A percentile compares a stretch with the other conserved stretches of the same genome.
These are phyloP conservation scores for Plasmodium vinckei DNA, from an alignment of 169 alveolate genomes.

Conservation along the genomic window DNA sequence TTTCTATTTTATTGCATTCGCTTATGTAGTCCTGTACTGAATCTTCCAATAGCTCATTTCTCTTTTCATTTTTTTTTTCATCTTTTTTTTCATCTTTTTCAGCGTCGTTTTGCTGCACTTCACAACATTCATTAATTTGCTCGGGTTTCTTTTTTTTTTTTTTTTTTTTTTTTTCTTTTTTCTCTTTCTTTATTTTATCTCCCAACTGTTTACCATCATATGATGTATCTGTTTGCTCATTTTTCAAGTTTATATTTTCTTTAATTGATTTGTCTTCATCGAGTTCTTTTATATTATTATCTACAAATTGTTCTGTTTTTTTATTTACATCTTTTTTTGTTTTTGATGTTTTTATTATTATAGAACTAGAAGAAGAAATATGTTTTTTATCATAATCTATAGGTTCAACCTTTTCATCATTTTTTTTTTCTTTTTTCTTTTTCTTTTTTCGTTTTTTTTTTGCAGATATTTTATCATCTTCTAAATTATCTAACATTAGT, in stretches of 20 bases:
- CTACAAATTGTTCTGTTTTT: not conserved
- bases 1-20: too few relatives aligned
- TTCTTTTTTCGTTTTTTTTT: not conserved
- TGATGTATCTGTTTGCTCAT: not conserved
- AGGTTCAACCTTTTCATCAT: not conserved
- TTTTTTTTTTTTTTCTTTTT: not conserved
- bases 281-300: not conserved
- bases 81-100: not conserved
- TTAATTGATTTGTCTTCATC: not conserved
- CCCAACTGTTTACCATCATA: not conserved
- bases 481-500: not conserved
- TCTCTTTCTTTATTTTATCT: constrained; percentile 6
- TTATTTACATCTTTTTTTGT: not conserved
- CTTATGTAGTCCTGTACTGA: too few relatives aligned
- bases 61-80: not conserved
- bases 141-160: not conserved
- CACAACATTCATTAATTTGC: not conserved
- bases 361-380: not conserved
- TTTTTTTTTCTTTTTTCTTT: not conserved
- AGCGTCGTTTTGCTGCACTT: not conserved
- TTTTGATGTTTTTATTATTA: not conserved
- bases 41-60: not conserved
- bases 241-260: not conserved
- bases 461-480: not conserved
- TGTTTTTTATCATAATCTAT: not conserved